Percentiles rank a stretch among this genome's conserved stretches.
Conservation (phyloP, 345 rosid species). For the Sisymbrium irio region DNA sequence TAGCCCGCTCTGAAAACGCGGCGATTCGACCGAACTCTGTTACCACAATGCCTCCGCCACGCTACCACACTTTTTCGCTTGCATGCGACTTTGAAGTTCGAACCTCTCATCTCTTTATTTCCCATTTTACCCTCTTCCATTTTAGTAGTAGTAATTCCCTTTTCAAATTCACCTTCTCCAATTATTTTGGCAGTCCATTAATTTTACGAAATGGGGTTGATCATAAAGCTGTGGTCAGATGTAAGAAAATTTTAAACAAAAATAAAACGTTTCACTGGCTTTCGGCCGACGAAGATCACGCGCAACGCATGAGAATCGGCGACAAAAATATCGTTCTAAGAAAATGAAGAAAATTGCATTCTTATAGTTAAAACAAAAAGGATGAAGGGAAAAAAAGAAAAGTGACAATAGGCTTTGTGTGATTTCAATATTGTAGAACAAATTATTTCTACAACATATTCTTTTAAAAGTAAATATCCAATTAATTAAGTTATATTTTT, state of each 20-base stretch:
- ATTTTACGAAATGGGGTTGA: background rate
- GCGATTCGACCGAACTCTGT: constrained; percentile 88
- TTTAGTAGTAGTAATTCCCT: background rate
- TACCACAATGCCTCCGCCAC: constrained; percentile 55
- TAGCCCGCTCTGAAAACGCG: constrained; percentile 43
- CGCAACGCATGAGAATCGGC: background rate
- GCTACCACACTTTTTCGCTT: constrained; percentile 42
- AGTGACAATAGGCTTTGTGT: background rate
- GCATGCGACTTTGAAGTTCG: constrained; percentile 42
- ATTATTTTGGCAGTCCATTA: constrained; percentile 2
- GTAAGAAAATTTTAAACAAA: background rate
- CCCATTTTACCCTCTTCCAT: constrained; percentile 20
- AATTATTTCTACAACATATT: background rate
- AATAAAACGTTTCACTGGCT: background rate
- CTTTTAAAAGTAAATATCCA: background rate
- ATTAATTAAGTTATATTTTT: background rate
- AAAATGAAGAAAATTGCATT: background rate
- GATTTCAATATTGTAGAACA: background rate
- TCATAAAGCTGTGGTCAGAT: background rate
- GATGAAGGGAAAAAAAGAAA: background rate
- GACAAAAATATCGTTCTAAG: background rate
- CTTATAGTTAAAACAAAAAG: background rate
- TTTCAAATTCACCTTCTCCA: constrained; percentile 11
- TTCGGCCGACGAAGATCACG: constrained; percentile 22
- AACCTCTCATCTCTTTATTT: constrained; percentile 9